phyloP scores from a whole-genome alignment of 164 flowering plant species.

The Chimonanthus praecox region DNA sequence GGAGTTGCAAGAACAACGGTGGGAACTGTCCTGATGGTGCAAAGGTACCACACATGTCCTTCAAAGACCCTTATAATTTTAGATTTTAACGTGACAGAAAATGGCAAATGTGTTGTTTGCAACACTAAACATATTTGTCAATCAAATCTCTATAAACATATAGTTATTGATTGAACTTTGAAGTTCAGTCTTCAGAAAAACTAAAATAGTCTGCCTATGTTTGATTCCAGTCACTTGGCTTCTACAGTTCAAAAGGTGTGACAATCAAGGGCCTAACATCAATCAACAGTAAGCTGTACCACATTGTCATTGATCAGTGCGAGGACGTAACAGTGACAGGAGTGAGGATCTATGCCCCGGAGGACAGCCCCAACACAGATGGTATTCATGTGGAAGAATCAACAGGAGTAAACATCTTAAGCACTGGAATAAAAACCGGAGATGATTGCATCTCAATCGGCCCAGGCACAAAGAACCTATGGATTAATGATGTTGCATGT shows the following conservation, averaged over 20 bases:
- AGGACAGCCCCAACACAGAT: constrained; percentile 34
- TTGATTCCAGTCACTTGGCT: constrained; percentile 21
- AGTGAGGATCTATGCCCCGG: constrained; percentile 24
- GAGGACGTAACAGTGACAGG: constrained; percentile 20
- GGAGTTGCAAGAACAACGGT: constrained; percentile 37
- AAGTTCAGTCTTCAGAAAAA: no score
- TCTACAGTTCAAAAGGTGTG: constrained; percentile 21
- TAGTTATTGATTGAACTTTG: no score
- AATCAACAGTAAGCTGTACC: constrained; percentile 36
- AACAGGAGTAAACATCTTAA: constrained; percentile 17
- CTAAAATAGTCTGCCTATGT: no score
- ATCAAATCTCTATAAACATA: no score
- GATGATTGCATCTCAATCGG: constrained; percentile 33
- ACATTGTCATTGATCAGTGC: constrained; percentile 30
- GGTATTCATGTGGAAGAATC: constrained; percentile 30
- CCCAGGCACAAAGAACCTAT: constrained; percentile 21
- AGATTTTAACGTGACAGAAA: no score
- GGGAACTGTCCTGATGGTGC: constrained; percentile 21
- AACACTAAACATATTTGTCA: no score
- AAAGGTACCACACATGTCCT: constrained; percentile 9
- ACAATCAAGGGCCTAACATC: constrained; percentile 34
- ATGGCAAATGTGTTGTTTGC: no score
- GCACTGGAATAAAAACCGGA: constrained; percentile 12
- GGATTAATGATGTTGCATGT: constrained; percentile 20
- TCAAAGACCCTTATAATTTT: no score